These are phyloP conservation scores for Alternaria panax DNA, from an alignment of 2,329 filamentous ascomycete species.

Conservation along the genomic window DNA sequence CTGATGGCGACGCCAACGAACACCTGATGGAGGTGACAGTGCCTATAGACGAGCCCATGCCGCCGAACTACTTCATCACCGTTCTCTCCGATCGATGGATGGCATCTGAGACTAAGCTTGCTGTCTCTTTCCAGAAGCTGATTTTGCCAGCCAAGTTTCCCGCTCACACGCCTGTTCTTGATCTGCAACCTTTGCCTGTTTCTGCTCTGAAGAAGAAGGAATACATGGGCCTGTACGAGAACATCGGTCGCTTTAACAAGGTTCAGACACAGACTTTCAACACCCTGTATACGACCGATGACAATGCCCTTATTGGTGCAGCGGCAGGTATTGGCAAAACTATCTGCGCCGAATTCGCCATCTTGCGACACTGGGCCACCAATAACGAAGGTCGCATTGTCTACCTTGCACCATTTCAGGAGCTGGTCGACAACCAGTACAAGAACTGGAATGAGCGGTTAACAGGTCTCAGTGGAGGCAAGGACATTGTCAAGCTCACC, in stretches of 20 bases:
- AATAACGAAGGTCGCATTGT: constrained; percentile 78
- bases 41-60: constrained; percentile 96
- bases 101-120: constrained; percentile 92
- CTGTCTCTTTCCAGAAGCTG: constrained; percentile 93
- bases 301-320: constrained; percentile 93
- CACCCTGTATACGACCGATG: constrained; percentile 85
- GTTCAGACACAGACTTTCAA: constrained; percentile 98
- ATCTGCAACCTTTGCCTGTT: constrained; percentile 89
- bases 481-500: constrained; percentile 89
- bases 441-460: constrained; percentile 88
- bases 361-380: constrained; percentile 86
- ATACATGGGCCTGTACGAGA: constrained; percentile 79
- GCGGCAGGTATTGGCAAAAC: constrained; percentile 96
- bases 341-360: constrained; percentile 91
- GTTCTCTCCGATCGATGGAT: constrained; percentile 97
- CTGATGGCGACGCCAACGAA: constrained; percentile 83
- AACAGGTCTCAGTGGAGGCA: constrained; percentile 75
- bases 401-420: constrained; percentile 94
- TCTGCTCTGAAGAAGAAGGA: constrained; percentile 87
- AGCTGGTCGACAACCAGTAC: constrained; percentile 81
- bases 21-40: constrained; percentile 97
- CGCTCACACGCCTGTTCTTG: constrained; percentile 87
- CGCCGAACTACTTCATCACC: constrained; percentile 97
- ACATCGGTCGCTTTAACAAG: constrained; percentile 92
- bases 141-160: constrained; percentile 95